A percentile compares a stretch with the other conserved stretches of the same genome.
phyloP scores from a whole-genome alignment of 106 monocot species.

The Phalaenopsis aphrodite region DNA sequence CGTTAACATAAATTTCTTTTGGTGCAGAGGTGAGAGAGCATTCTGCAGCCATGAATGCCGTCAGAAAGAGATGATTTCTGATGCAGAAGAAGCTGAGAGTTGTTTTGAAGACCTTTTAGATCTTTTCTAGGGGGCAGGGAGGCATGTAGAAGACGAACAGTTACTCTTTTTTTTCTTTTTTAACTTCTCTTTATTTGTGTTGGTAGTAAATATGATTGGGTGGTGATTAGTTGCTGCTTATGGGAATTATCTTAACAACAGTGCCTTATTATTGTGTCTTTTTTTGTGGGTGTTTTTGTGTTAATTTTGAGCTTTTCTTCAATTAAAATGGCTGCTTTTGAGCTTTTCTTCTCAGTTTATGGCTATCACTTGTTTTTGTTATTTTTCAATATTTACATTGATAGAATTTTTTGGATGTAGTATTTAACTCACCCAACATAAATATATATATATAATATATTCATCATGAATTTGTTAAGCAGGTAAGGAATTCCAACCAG shows the following conservation, averaged over 20 bases:
- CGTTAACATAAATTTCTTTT: too few relatives aligned
- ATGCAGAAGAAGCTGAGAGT: conserved; percentile 8
- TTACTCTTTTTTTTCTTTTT: neutral
- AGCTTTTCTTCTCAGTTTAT: neutral
- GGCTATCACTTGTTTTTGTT: too few relatives aligned
- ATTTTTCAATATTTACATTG: too few relatives aligned
- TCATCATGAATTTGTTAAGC: too few relatives aligned
- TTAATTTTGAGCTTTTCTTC: neutral
- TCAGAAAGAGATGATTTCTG: conserved; percentile 15
- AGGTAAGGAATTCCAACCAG: too few relatives aligned
- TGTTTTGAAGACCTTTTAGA: neutral
- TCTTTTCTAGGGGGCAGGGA: conserved; percentile 1
- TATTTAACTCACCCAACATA: too few relatives aligned
- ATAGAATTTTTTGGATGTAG: too few relatives aligned
- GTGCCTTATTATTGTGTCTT: neutral
- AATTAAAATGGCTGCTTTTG: neutral
- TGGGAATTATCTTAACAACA: conserved; percentile 1
- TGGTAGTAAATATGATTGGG: conserved; percentile 7
- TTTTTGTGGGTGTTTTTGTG: neutral
- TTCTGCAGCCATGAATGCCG: conserved; percentile 27
- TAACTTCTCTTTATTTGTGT: neutral
- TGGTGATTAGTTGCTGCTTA: neutral
- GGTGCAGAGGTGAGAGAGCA: conserved; percentile 18
- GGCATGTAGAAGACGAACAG: neutral
- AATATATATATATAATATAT: too few relatives aligned